These are phyloP conservation scores for Metschnikowia corniflorae DNA, from an alignment of 805 yeast species.

Conservation along the genomic window DNA sequence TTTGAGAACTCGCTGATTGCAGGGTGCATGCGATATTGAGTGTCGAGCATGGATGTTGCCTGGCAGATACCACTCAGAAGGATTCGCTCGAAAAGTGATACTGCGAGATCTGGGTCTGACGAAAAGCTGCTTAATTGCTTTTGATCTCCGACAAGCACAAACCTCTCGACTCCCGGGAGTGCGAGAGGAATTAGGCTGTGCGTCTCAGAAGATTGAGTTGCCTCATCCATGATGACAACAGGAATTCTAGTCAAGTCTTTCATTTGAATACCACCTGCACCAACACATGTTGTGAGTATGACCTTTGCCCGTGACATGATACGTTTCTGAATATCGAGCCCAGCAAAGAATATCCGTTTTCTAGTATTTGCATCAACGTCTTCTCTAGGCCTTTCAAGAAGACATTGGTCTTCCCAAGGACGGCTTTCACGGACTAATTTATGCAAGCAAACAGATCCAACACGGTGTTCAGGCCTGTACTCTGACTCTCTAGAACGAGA, in stretches of 20 bases:
- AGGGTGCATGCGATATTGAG: slow-evolving; percentile 95
- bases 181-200: slow-evolving; percentile 89
- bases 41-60: slow-evolving; percentile 55
- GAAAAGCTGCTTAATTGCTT: slow-evolving; percentile 87
- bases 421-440: not conserved
- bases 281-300: slow-evolving; percentile 87
- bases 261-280: slow-evolving; percentile 77
- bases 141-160: slow-evolving; percentile 90
- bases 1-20: slow-evolving; percentile 80
- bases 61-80: slow-evolving; percentile 34
- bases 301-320: slow-evolving; percentile 62
- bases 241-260: slow-evolving; percentile 50
- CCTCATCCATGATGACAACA: slow-evolving; percentile 82
- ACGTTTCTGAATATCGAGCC: not conserved
- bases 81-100: slow-evolving; percentile 83
- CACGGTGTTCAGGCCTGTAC: not conserved
- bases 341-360: slow-evolving; percentile 5
- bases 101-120: slow-evolving; percentile 78
- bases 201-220: slow-evolving; percentile 83
- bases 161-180: slow-evolving; percentile 83
- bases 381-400: not conserved
- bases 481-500: not conserved
- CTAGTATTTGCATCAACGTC: not conserved
- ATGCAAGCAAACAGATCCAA: slow-evolving; percentile 1
- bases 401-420: not conserved